Evolutionary conservation across 768 basidiomycete genomes (phyloP), one percentile per base, ranked within the genome.

Genomic region (Lenzites betulinus): DNA sequence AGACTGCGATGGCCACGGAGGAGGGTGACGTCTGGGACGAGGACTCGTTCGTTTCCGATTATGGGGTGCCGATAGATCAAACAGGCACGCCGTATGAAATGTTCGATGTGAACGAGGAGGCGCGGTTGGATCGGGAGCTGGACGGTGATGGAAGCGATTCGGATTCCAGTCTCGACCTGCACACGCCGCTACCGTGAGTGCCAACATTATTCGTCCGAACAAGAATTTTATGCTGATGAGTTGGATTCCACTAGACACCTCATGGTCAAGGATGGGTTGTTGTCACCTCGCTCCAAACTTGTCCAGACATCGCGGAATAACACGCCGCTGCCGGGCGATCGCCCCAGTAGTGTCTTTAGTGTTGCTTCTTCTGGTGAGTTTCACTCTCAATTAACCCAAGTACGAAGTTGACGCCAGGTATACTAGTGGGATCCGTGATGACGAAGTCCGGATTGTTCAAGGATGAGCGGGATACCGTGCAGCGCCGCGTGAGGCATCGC

Each of bases 241-340:
- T 46, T 28, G 23, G n/a, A n/a, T 15, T 16, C 22, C 16, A 25
- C 48, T 59, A 77, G 77, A 39, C 73, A 74, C 48, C 67, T 78
- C 20, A 77, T 78, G 75, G 67, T 78, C 18, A 70, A 71, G 18
- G 72, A 75, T 38, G 77, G 77, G 20, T 64, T 78, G 64, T 68
- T 78, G 39, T 77, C 76, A 0, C 76, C 77, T 5, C 60, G 73
- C 46, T 78, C 77, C n/a, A 78, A 78, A 23, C 69, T 78, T 26
- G 66, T 72, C 1, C 71, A 71, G 51, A 36, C 64, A 43, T 63
- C 58, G 9, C 64, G 61, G 23, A 59, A 49, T 20, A 54, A 66
- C 51, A 60, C 65, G 28, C 58, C 57, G 18, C 64, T 63, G 26
- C 54, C 54, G 16, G 64, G 50, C 50, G 63, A 54, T 23, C 67